Evolutionary conservation across 192 early-diverging fungal genomes (phyloP).

Genomic region (Entomortierella chlamydospora): DNA sequence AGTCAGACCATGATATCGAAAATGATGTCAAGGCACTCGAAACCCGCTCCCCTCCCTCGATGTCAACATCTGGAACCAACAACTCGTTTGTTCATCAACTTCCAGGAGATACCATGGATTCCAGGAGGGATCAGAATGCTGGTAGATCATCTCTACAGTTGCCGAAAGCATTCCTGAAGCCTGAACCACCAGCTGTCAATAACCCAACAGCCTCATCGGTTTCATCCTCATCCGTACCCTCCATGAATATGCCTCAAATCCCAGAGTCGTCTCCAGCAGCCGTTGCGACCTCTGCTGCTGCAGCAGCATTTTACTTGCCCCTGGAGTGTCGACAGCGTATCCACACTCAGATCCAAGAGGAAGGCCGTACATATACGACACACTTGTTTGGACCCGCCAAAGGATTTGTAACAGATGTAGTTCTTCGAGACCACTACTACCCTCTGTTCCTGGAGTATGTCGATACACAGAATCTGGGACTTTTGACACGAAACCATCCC

Average conservation of each 20-base stretch:
- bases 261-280: constrained; percentile 20
- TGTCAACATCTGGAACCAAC: background rate
- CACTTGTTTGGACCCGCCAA: constrained; percentile 48
- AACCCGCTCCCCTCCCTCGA: background rate
- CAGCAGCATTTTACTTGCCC: constrained; percentile 43
- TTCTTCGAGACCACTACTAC: constrained; percentile 44
- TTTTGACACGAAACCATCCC: constrained; percentile 24
- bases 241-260: background rate
- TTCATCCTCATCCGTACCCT: background rate
- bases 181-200: background rate
- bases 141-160: background rate
- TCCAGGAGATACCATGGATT: background rate
- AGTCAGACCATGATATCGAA: background rate
- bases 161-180: constrained; percentile 7
- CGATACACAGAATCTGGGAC: constrained; percentile 31
- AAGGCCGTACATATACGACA: constrained; percentile 31
- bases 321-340: constrained; percentile 44
- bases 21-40: background rate
- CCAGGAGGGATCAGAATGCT: background rate
- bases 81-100: background rate
- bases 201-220: background rate
- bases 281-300: constrained; percentile 40
- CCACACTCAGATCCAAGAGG: constrained; percentile 40
- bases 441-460: constrained; percentile 45
- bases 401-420: constrained; percentile 50